A percentile compares a stretch with the other conserved stretches of the same genome.
Conservation (phyloP, 1,139 yeast species). For the Candida anutae region DNA sequence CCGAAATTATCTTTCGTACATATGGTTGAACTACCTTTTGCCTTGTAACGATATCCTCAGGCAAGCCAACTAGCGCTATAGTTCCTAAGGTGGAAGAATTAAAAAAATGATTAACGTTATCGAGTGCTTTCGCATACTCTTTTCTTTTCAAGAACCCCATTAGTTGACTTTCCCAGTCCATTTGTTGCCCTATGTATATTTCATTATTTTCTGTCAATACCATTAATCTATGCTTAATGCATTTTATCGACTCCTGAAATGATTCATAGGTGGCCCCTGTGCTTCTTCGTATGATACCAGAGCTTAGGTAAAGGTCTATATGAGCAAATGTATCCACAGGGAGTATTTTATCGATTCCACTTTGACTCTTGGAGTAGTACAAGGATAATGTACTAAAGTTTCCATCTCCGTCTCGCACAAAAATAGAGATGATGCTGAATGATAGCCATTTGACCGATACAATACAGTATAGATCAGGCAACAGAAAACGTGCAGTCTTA, state of each 20-base stretch:
- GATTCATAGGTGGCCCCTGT: constrained; percentile 1
- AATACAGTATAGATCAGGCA: constrained; percentile 29
- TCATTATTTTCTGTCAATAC: constrained; percentile 20
- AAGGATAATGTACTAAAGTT: constrained; percentile 2
- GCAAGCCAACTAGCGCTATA: constrained; percentile 45
- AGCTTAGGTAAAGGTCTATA: neutral
- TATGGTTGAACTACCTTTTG: constrained; percentile 46
- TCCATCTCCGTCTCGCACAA: constrained; percentile 7
- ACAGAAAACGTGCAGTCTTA: constrained; percentile 34
- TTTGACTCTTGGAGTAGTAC: constrained; percentile 3
- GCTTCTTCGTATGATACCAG: neutral
- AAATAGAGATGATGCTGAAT: constrained; percentile 38
- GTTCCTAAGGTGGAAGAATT: constrained; percentile 37
- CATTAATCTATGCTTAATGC: constrained; percentile 20
- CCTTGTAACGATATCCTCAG: constrained; percentile 36
- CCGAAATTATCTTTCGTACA: constrained; percentile 47
- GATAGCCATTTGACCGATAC: constrained; percentile 56
- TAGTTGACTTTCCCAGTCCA: constrained; percentile 70
- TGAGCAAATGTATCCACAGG: constrained; percentile 1
- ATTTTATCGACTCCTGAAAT: constrained; percentile 12
- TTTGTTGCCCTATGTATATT: constrained; percentile 47
- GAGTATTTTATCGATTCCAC: neutral
- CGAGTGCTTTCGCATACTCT: constrained; percentile 48
- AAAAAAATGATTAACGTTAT: constrained; percentile 48
- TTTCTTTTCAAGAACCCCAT: constrained; percentile 40